Conservation (phyloP, 2,329 filamentous ascomycete species). For the Leptosphaerulina australis region DNA sequence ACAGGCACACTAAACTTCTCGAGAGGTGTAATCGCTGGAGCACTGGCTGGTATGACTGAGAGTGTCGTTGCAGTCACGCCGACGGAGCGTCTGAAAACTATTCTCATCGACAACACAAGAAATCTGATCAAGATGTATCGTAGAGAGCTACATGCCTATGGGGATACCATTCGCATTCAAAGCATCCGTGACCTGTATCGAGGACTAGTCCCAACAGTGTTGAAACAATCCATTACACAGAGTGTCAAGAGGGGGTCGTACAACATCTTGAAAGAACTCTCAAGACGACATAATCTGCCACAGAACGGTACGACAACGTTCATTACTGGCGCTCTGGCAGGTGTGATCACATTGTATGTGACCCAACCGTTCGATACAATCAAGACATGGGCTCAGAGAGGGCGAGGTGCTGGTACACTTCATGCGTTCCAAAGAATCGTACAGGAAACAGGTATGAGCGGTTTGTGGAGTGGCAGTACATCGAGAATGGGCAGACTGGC, state of each 20-base stretch:
- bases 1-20: constrained; percentile 32
- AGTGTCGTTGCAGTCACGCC: constrained; percentile 41
- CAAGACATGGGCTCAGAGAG: constrained; percentile 50
- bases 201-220: constrained; percentile 53
- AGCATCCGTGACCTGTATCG: constrained; percentile 54
- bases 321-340: constrained; percentile 37
- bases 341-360: constrained; percentile 47
- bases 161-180: constrained; percentile 47
- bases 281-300: constrained; percentile 24
- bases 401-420: constrained; percentile 32
- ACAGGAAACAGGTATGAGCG: constrained; percentile 30
- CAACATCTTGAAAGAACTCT: constrained; percentile 53
- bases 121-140: constrained; percentile 28
- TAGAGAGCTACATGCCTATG: constrained; percentile 25
- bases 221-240: constrained; percentile 58
- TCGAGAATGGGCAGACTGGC: constrained; percentile 39
- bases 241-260: constrained; percentile 58
- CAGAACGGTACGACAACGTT: constrained; percentile 35
- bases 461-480: constrained; percentile 42
- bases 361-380: constrained; percentile 55
- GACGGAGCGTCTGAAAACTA: constrained; percentile 41
- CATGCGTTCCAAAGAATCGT: constrained; percentile 33
- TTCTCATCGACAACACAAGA: constrained; percentile 43
- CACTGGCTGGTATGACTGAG: constrained; percentile 36
- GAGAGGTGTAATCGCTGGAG: constrained; percentile 36